A percentile compares a stretch with the other conserved stretches of the same genome.
Evolutionary conservation across 257 asterid species (phyloP).

Genomic region (Salvia rosmarinus): DNA sequence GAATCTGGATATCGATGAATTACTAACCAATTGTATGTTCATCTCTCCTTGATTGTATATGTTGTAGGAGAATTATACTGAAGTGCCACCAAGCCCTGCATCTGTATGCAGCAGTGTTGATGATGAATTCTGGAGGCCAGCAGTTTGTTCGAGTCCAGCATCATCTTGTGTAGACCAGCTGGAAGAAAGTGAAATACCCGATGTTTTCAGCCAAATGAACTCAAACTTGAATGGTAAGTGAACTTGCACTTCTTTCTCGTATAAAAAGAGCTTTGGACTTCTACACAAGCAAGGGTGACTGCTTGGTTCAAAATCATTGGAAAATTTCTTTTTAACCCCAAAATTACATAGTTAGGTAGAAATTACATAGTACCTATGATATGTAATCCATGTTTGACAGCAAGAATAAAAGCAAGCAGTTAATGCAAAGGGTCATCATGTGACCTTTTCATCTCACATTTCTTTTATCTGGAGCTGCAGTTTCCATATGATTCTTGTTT

Average conservation of each 20-base stretch:
- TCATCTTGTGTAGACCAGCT: conserved; percentile 53
- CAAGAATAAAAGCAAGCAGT: conserved; percentile 4
- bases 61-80: conserved; percentile 84
- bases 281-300: background rate
- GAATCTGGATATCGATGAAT: conserved; percentile 2
- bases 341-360: background rate
- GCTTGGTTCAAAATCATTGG: conserved; percentile 29
- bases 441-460: background rate
- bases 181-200: conserved; percentile 64
- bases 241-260: conserved; percentile 12
- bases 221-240: conserved; percentile 79
- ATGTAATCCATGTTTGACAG: conserved; percentile 17
- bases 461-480: background rate
- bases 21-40: conserved; percentile 6
- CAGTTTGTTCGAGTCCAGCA: conserved; percentile 66
- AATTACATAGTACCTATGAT: background rate
- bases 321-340: conserved; percentile 11
- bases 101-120: conserved; percentile 84
- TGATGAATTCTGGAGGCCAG: conserved; percentile 75
- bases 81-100: conserved; percentile 99
- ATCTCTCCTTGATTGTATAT: background rate
- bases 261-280: background rate
- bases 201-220: conserved; percentile 73
- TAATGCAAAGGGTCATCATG: background rate
- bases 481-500: conserved; percentile 24